These are phyloP conservation scores for Sporisorium reilianum DNA, from an alignment of 1,284 basidiomycete species.

Conservation along the genomic window DNA sequence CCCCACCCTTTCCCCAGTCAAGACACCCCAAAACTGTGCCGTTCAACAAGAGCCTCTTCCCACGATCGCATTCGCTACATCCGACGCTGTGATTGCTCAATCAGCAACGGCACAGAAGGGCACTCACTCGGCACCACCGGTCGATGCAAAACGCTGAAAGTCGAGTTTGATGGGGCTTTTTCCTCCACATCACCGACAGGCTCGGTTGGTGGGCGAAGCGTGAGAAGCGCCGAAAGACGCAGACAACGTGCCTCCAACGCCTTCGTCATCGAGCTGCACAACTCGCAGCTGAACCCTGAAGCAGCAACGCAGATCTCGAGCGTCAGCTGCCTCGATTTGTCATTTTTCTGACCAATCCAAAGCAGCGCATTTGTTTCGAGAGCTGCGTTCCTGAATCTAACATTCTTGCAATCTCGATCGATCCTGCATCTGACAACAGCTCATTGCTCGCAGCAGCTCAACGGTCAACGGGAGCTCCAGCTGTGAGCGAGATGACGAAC, in stretches of 20 bases:
- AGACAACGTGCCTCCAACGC: slow-evolving; percentile 2
- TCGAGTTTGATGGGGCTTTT: background rate
- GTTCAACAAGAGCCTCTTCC: background rate
- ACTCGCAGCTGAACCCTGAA: slow-evolving; percentile 11
- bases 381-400: background rate
- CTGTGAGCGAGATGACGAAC: too few relatives aligned
- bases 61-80: background rate
- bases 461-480: too few relatives aligned
- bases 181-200: background rate
- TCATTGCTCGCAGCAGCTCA: background rate
- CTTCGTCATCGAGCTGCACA: slow-evolving; percentile 12
- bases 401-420: background rate
- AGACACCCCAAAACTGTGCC: background rate
- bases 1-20: slow-evolving; percentile 1
- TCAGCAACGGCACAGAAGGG: too few relatives aligned
- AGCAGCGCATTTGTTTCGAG: slow-evolving; percentile 11
- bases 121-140: background rate
- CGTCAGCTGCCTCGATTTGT: background rate
- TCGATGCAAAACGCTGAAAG: too few relatives aligned
- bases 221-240: too few relatives aligned
- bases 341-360: slow-evolving; percentile 34
- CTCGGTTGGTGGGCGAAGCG: background rate
- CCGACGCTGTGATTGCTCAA: background rate
- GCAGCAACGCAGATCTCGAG: slow-evolving; percentile 8
- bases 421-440: background rate